Evolutionary conservation across 2,329 filamentous ascomycete genomes (phyloP).

Genomic region (Cytospora schulzeri): DNA sequence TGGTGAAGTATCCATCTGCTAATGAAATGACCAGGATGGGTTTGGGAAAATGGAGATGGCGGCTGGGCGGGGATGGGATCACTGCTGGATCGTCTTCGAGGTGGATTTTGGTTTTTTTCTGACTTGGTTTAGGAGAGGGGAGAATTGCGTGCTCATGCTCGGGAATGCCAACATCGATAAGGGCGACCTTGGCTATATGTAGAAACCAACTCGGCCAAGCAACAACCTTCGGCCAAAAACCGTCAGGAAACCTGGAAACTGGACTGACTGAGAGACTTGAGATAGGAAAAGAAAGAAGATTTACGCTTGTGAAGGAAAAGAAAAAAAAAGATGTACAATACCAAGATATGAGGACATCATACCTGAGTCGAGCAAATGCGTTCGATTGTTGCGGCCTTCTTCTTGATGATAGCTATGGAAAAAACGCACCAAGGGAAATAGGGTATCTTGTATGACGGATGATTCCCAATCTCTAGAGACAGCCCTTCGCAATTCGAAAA

Average conservation of each 20-base stretch:
- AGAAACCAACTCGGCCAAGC: slow-evolving; percentile 8
- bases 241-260: too few relatives aligned
- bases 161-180: slow-evolving; percentile 27
- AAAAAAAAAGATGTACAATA: neutral
- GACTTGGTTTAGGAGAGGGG: neutral
- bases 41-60: too few relatives aligned
- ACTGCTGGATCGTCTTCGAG: too few relatives aligned
- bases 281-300: neutral
- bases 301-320: neutral
- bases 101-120: too few relatives aligned
- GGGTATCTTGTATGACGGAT: slow-evolving; percentile 26
- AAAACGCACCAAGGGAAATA: slow-evolving; percentile 17
- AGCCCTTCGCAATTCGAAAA: neutral
- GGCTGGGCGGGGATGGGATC: too few relatives aligned
- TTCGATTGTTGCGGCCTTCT: slow-evolving; percentile 14
- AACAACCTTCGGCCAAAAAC: slow-evolving; percentile 8
- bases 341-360: neutral
- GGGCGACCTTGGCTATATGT: neutral
- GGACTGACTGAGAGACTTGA: too few relatives aligned
- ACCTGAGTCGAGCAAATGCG: neutral
- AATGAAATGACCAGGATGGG: neutral
- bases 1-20: slow-evolving; percentile 6
- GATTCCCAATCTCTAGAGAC: slow-evolving; percentile 10
- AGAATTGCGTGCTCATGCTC: slow-evolving; percentile 25
- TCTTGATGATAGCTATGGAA: slow-evolving; percentile 19